These are phyloP conservation scores for Globisporangium spinosum DNA, from an alignment of 352 stramenopile species.

Conservation along the genomic window DNA sequence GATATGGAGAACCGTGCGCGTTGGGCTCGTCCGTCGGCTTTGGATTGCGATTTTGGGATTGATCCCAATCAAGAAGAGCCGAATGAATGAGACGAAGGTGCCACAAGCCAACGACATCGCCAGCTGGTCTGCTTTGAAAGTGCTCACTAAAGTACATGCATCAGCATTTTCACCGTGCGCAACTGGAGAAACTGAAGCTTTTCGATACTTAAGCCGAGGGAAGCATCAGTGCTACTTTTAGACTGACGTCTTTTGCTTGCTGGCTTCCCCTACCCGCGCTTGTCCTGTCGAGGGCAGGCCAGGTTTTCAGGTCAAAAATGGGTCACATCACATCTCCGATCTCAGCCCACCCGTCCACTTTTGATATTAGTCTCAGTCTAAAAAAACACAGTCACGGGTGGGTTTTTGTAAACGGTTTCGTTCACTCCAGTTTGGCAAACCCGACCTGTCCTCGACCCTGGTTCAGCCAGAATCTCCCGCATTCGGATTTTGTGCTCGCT, in stretches of 20 bases:
- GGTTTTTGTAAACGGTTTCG: not conserved
- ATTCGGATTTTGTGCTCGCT: not conserved
- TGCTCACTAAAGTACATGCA: not conserved
- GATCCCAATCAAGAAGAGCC: not conserved
- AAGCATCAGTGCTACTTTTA: conserved; percentile 4
- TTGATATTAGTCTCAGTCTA: not conserved
- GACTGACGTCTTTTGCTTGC: conserved; percentile 3
- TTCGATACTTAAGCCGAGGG: not conserved
- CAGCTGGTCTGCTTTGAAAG: not conserved
- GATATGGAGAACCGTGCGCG: not conserved
- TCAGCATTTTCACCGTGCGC: not conserved
- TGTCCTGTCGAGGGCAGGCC: no score
- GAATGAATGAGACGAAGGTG: conserved; percentile 4
- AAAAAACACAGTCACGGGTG: not conserved
- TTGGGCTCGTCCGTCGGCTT: not conserved
- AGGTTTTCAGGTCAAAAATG: not conserved
- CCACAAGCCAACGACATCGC: not conserved
- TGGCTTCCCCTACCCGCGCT: not conserved
- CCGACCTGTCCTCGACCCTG: not conserved
- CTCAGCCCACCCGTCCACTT: not conserved
- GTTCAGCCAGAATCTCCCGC: not conserved
- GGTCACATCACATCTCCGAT: not conserved
- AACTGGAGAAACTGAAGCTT: conserved; percentile 7
- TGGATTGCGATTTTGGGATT: not conserved
- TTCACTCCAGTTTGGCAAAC: not conserved